These are phyloP conservation scores for Blastobotrys americana DNA, from an alignment of 805 yeast species.

Conservation along the genomic window DNA sequence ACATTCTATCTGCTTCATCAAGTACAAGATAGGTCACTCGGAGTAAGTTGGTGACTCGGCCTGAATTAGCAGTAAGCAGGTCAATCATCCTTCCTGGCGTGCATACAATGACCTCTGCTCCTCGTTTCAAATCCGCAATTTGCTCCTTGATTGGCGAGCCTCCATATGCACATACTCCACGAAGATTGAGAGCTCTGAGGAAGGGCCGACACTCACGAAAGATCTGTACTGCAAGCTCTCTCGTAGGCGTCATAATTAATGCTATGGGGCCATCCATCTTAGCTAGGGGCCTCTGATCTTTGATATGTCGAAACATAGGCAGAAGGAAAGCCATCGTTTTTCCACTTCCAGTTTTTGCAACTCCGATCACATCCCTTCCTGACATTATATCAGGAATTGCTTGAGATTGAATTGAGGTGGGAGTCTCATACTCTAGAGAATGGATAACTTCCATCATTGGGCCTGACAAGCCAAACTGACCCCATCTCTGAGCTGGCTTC, in stretches of 20 bases:
- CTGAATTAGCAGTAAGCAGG: conserved; percentile 72
- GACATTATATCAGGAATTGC: conserved; percentile 86
- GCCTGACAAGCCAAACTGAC: conserved; percentile 70
- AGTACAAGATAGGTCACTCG: conserved; percentile 76
- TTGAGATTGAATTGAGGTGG: conserved; percentile 87
- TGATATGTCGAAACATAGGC: conserved; percentile 78
- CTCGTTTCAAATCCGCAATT: conserved; percentile 69
- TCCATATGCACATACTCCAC: conserved; percentile 79
- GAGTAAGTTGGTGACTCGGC: conserved; percentile 60
- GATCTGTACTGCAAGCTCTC: conserved; percentile 87
- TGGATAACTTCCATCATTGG: conserved; percentile 47
- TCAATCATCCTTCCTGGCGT: conserved; percentile 96
- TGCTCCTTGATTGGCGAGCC: conserved; percentile 80
- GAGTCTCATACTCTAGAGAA: conserved; percentile 46
- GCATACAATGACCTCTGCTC: conserved; percentile 76
- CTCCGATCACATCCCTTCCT: conserved; percentile 85
- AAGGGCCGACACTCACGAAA: conserved; percentile 58
- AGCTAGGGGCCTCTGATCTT: conserved; percentile 53
- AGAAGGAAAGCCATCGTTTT: conserved; percentile 83
- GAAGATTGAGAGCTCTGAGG: conserved; percentile 41
- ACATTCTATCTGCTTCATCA: conserved; percentile 96
- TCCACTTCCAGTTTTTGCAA: conserved; percentile 96
- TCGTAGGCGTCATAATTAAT: conserved; percentile 77
- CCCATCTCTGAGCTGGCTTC: conserved; percentile 68
- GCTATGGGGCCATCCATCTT: conserved; percentile 66